Conservation (phyloP, 2,329 filamentous ascomycete species). For the Thermothelomyces thermophilus region DNA sequence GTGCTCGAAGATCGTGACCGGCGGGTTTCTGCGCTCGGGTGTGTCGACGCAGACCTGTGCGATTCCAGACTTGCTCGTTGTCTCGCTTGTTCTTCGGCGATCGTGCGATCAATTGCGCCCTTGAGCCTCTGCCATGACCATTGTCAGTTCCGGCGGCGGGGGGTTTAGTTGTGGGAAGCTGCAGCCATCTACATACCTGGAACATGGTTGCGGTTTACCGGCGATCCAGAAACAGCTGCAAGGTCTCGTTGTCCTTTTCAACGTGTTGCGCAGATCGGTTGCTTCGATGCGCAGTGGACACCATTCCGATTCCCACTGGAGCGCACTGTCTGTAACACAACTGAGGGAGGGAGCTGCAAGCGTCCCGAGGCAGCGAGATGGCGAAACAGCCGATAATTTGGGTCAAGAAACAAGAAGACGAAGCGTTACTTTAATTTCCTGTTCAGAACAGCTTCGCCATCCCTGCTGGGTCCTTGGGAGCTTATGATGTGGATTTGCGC, state of each 20-base stretch:
- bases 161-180: background rate
- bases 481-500: constrained; percentile 5
- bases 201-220: constrained; percentile 25
- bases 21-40: constrained; percentile 38
- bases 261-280: background rate
- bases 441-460: background rate
- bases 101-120: constrained; percentile 77
- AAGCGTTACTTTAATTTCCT: background rate
- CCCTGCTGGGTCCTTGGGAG: background rate
- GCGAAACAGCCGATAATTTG: no score
- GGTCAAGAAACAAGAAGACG: no score
- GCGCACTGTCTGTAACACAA: no score
- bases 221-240: background rate
- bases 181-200: constrained; percentile 22
- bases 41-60: constrained; percentile 38
- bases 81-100: constrained; percentile 85
- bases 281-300: background rate
- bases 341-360: no score
- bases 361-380: no score
- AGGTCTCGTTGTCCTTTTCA: background rate
- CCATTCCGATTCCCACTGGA: background rate
- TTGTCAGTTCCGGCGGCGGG: constrained; percentile 2
- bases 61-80: constrained; percentile 47
- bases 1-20: constrained; percentile 34
- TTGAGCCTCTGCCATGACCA: constrained; percentile 58